A percentile compares a stretch with the other conserved stretches of the same genome.
Evolutionary conservation across 2,329 filamentous ascomycete species (phyloP).

Genomic region (Phialophora macrospora): DNA sequence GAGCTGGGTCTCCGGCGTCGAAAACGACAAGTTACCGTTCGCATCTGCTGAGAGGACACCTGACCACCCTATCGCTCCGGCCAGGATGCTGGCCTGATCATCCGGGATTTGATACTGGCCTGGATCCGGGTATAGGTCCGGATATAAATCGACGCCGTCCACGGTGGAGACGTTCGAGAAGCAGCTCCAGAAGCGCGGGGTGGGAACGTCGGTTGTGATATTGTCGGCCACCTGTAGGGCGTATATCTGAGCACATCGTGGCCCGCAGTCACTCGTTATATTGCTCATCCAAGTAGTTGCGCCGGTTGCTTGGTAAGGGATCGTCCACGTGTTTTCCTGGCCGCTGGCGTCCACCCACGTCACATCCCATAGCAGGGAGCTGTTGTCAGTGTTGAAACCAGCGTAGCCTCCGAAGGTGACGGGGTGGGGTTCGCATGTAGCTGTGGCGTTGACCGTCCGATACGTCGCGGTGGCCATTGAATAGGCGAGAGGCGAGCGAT

Average conservation of each 20-base stretch:
- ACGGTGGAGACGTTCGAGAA: constrained; percentile 27
- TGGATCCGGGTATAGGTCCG: constrained; percentile 13
- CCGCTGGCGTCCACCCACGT: constrained; percentile 26
- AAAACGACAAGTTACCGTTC: not conserved
- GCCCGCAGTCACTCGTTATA: constrained; percentile 26
- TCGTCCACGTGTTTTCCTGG: constrained; percentile 7
- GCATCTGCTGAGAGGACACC: constrained; percentile 14
- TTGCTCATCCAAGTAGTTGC: constrained; percentile 34
- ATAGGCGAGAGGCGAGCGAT: constrained; percentile 18
- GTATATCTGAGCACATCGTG: constrained; percentile 28
- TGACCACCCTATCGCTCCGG: constrained; percentile 35
- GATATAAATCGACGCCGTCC: constrained; percentile 17
- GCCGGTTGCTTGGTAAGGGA: constrained; percentile 25
- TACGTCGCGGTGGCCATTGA: not conserved
- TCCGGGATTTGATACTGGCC: constrained; percentile 25
- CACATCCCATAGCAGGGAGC: constrained; percentile 10
- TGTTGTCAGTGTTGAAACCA: constrained; percentile 25
- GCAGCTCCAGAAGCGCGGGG: constrained; percentile 33
- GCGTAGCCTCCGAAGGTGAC: constrained; percentile 29
- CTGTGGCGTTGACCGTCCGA: constrained; percentile 32
- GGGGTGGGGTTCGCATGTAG: constrained; percentile 24
- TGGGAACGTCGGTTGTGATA: constrained; percentile 39
- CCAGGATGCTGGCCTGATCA: constrained; percentile 25
- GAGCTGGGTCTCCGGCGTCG: constrained; percentile 5
- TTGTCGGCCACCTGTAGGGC: constrained; percentile 34